A percentile compares a stretch with the other conserved stretches of the same genome.
phyloP scores from a whole-genome alignment of 2,329 filamentous ascomycete genomes.

The Sclerotinia borealis region DNA sequence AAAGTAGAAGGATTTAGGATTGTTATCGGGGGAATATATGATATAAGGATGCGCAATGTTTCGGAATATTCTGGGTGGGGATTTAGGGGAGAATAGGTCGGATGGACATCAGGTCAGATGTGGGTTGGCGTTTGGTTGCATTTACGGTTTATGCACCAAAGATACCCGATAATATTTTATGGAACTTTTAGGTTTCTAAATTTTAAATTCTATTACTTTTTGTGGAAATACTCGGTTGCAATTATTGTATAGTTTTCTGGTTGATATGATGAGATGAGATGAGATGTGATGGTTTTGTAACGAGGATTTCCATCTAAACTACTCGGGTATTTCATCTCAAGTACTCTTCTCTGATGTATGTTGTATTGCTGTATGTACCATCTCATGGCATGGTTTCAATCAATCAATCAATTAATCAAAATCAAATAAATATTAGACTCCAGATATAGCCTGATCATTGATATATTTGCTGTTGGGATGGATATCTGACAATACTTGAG shows the following conservation, averaged over 20 bases:
- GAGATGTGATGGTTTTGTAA: not conserved
- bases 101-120: not conserved
- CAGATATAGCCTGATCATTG: too few species aligned
- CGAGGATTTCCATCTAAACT: not conserved
- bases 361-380: too few species aligned
- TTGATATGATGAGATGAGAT: not conserved
- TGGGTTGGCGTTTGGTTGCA: slow-evolving; percentile 2
- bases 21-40: not conserved
- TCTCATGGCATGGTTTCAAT: too few species aligned
- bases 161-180: slow-evolving; percentile 8
- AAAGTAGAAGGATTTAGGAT: not conserved
- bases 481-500: too few species aligned
- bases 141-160: slow-evolving; percentile 8
- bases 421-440: too few species aligned
- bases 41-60: not conserved
- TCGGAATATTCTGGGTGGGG: not conserved
- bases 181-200: not conserved
- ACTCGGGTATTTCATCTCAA: not conserved
- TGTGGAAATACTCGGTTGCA: not conserved
- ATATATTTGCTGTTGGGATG: too few species aligned
- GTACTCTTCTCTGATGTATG: not conserved
- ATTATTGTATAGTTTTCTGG: not conserved
- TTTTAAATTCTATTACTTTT: not conserved
- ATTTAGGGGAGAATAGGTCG: not conserved
- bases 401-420: too few species aligned